Evolutionary conservation across 2,329 filamentous ascomycete genomes (phyloP).

Genomic region (Penicillium sp.): DNA sequence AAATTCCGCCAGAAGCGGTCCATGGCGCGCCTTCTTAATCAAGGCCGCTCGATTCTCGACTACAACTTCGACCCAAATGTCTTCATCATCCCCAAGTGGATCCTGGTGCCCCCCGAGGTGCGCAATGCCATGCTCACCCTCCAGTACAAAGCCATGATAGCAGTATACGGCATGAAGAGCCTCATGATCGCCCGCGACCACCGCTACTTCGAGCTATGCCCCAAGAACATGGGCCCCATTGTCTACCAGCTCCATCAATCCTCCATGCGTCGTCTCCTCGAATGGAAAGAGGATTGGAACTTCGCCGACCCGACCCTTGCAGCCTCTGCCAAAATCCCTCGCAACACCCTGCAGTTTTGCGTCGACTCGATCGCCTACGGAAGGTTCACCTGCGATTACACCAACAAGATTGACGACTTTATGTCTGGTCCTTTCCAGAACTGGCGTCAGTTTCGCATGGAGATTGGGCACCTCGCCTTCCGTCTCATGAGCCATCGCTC

Average conservation of each 20-base stretch:
- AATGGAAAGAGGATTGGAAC: slow-evolving; percentile 23
- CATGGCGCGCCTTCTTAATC: background rate
- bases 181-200: slow-evolving; percentile 18
- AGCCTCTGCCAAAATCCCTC: slow-evolving; percentile 29
- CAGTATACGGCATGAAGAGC: slow-evolving; percentile 16
- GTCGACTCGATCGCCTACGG: slow-evolving; percentile 25
- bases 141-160: slow-evolving; percentile 15
- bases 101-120: slow-evolving; percentile 9
- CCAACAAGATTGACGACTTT: slow-evolving; percentile 3
- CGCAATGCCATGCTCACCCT: slow-evolving; percentile 15
- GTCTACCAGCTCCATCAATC: slow-evolving; percentile 15
- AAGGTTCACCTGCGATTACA: slow-evolving; percentile 10
- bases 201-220: slow-evolving; percentile 31
- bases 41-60: slow-evolving; percentile 6
- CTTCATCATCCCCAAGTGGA: slow-evolving; percentile 18
- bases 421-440: slow-evolving; percentile 8
- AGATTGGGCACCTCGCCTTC: slow-evolving; percentile 15
- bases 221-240: background rate
- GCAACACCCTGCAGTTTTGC: slow-evolving; percentile 23
- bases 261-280: slow-evolving; percentile 29
- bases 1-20: slow-evolving; percentile 1
- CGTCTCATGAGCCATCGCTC: slow-evolving; percentile 16
- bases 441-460: slow-evolving; percentile 18
- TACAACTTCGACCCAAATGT: slow-evolving; percentile 18
- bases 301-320: slow-evolving; percentile 20